phyloP scores from a whole-genome alignment of 441 rosid species.

The Syzygium malaccense region DNA sequence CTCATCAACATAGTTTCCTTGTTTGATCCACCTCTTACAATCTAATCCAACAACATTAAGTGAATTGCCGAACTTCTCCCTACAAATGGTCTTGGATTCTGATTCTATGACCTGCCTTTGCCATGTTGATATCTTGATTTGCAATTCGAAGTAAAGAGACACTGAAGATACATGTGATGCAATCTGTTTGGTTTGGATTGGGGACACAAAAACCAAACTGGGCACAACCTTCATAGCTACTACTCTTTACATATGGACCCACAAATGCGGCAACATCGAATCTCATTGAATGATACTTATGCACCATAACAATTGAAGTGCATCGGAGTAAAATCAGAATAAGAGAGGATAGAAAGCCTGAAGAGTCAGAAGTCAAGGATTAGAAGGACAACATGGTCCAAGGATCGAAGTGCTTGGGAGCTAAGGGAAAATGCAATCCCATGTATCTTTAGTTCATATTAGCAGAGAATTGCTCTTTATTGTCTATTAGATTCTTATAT shows the following conservation, averaged over 20 bases:
- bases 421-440: background rate
- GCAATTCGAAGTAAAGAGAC: too few relatives aligned
- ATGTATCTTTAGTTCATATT: background rate
- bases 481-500: background rate
- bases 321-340: background rate
- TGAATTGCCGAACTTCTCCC: background rate
- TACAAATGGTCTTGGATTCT: background rate
- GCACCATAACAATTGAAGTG: background rate
- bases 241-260: background rate
- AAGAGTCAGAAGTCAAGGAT: background rate
- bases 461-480: background rate
- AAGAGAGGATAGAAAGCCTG: background rate
- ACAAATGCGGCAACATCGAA: background rate
- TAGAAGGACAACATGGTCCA: background rate
- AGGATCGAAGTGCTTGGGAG: background rate
- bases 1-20: background rate
- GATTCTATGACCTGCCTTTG: too few relatives aligned
- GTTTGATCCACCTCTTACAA: background rate
- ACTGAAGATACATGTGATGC: background rate
- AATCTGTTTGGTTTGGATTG: background rate
- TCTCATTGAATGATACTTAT: background rate
- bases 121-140: too few relatives aligned
- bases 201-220: background rate
- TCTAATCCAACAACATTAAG: background rate
- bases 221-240: background rate